These are phyloP conservation scores for Phyllosticta ampelicida DNA, from an alignment of 2,329 filamentous ascomycete genomes.

Conservation along the genomic window DNA sequence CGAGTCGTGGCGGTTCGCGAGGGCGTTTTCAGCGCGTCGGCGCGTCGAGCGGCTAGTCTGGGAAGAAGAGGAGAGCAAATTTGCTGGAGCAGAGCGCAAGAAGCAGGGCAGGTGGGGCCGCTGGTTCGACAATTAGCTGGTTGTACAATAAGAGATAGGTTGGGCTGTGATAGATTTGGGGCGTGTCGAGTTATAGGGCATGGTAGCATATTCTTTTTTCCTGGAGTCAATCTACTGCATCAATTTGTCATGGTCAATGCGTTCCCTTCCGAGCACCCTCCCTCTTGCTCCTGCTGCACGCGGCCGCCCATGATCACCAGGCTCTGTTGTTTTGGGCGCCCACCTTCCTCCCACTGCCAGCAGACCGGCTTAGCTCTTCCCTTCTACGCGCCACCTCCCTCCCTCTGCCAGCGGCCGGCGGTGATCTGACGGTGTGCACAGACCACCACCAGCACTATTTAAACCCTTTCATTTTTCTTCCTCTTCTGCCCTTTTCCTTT, in stretches of 20 bases:
- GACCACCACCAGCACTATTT: neutral
- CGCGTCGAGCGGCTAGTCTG: slow-evolving; percentile 54
- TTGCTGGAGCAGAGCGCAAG: slow-evolving; percentile 48
- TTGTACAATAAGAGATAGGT: neutral
- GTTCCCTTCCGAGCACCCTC: too few species aligned
- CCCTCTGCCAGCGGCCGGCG: neutral
- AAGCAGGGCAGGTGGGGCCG: slow-evolving; percentile 28
- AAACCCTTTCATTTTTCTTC: neutral
- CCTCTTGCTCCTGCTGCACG: too few species aligned
- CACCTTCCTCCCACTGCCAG: too few species aligned
- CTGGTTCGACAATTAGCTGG: slow-evolving; percentile 18
- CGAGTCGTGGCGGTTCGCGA: slow-evolving; percentile 65
- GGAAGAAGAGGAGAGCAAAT: slow-evolving; percentile 59
- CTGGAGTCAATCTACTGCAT: neutral
- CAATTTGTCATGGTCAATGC: neutral
- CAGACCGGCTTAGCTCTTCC: too few species aligned
- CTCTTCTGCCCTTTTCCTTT: neutral
- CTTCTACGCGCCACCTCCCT: too few species aligned
- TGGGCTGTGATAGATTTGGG: neutral
- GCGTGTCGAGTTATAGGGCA: neutral
- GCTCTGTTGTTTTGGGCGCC: too few species aligned
- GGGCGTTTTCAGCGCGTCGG: slow-evolving; percentile 54
- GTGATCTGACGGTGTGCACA: neutral
- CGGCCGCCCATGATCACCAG: too few species aligned
- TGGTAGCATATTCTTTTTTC: neutral